These are phyloP conservation scores for Marasmius sp. DNA, from an alignment of 1,284 basidiomycete genomes.

Conservation along the genomic window DNA sequence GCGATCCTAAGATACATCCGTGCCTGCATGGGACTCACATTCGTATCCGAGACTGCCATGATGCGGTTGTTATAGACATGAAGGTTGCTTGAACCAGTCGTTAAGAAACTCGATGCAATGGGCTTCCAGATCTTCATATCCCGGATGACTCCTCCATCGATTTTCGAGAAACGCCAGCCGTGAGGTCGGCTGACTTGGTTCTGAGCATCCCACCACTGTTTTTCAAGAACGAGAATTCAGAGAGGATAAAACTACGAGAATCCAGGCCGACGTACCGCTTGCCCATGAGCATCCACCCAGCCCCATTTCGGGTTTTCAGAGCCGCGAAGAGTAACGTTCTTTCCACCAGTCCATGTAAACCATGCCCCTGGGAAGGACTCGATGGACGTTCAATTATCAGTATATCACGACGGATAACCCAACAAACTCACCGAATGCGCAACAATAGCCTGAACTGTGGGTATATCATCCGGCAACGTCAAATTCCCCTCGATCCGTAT, in stretches of 20 bases:
- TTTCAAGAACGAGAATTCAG: no score
- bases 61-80: conserved; percentile 57
- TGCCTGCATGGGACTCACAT: conserved; percentile 18
- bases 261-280: conserved; percentile 39
- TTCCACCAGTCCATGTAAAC: conserved; percentile 54
- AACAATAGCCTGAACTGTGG: conserved; percentile 50
- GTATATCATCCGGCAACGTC: conserved; percentile 52
- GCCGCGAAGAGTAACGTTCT: conserved; percentile 57
- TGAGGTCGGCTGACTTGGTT: conserved; percentile 57
- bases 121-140: conserved; percentile 66
- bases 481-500: conserved; percentile 58
- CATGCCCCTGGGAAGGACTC: conserved; percentile 22
- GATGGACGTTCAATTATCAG: no score
- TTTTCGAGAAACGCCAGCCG: conserved; percentile 52
- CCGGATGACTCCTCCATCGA: conserved; percentile 51
- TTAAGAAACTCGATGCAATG: conserved; percentile 58
- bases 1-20: no score
- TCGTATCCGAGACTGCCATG: conserved; percentile 45
- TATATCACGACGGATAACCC: no score
- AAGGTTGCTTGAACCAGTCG: conserved; percentile 48
- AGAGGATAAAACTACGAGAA: no score
- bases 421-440: background rate
- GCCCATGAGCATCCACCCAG: conserved; percentile 62
- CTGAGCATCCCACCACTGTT: conserved; percentile 59
- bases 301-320: conserved; percentile 55